A percentile compares a stretch with the other conserved stretches of the same genome.
phyloP scores from a whole-genome alignment of 192 early-diverging fungal genomes.

The Backusella australiensis region DNA sequence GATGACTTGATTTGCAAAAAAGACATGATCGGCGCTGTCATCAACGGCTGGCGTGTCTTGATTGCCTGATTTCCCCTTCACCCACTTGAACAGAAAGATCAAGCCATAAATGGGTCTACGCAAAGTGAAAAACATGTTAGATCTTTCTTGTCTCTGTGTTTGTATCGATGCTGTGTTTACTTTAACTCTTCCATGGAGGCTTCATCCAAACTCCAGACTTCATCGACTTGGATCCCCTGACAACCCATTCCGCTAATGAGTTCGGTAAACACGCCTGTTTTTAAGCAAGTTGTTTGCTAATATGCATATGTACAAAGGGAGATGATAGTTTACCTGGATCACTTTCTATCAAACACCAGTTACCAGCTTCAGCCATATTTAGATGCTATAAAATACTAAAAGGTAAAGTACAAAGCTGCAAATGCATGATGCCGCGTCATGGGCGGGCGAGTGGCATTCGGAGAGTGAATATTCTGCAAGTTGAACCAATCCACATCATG shows the following conservation, averaged over 20 bases:
- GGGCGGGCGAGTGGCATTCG: neutral
- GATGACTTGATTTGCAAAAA: slow-evolving; percentile 79
- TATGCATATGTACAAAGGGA: neutral
- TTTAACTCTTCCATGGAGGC: slow-evolving; percentile 58
- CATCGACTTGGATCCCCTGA: slow-evolving; percentile 72
- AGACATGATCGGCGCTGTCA: slow-evolving; percentile 49
- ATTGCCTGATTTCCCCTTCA: slow-evolving; percentile 27
- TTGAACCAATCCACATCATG: neutral
- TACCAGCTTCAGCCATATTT: slow-evolving; percentile 59
- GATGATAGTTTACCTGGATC: slow-evolving; percentile 61
- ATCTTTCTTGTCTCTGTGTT: no score
- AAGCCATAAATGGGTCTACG: slow-evolving; percentile 69
- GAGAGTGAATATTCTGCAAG: neutral
- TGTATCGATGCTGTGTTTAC: slow-evolving; percentile 29
- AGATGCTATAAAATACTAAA: neutral
- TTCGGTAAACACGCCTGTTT: slow-evolving; percentile 75
- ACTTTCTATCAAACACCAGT: slow-evolving; percentile 87
- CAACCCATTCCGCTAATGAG: slow-evolving; percentile 75
- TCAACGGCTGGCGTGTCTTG: neutral
- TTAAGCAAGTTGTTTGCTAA: neutral
- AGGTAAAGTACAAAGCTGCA: neutral
- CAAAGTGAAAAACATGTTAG: neutral
- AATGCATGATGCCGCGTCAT: neutral
- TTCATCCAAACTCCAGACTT: slow-evolving; percentile 74
- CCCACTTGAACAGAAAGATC: slow-evolving; percentile 85